Evolutionary conservation across 2,329 filamentous ascomycete genomes (phyloP).

Genomic region (Pestalotiopsis sp.): DNA sequence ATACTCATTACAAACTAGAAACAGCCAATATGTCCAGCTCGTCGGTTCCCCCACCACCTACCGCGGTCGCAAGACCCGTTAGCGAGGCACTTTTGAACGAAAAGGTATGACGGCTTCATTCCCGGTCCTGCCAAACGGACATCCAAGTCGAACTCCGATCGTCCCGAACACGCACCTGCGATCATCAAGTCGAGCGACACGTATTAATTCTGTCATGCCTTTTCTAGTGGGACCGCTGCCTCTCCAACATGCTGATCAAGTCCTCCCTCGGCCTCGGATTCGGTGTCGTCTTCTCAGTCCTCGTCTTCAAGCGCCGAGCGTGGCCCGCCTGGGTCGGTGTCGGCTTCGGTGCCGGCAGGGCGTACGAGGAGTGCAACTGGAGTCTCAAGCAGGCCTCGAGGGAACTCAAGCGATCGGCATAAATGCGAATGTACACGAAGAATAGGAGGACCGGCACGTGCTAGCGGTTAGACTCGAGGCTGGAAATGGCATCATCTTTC

Average conservation of each 20-base stretch:
- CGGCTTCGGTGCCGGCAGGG: constrained; percentile 93
- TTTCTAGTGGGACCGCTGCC: constrained; percentile 91
- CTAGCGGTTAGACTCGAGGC: not conserved
- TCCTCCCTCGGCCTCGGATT: constrained; percentile 95
- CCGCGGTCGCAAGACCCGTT: constrained; percentile 78
- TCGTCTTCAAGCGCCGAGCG: constrained; percentile 95
- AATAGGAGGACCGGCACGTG: not conserved
- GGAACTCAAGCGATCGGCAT: constrained; percentile 46
- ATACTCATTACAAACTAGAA: constrained; percentile 11
- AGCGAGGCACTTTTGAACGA: constrained; percentile 98
- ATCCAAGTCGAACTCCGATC: not conserved
- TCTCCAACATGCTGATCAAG: constrained; percentile 96
- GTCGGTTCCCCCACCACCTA: constrained; percentile 57
- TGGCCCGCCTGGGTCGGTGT: constrained; percentile 96
- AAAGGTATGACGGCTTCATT: constrained; percentile 67
- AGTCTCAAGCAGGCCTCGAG: constrained; percentile 64
- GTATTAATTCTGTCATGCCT: not conserved
- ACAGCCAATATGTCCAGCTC: constrained; percentile 51
- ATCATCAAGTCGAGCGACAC: not conserved
- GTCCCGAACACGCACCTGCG: not conserved
- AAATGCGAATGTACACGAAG: not conserved
- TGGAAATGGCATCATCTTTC: not conserved
- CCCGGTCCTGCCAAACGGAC: not conserved
- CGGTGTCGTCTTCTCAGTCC: constrained; percentile 97
- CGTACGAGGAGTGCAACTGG: constrained; percentile 98